Evolutionary conservation across 192 early-diverging fungal species (phyloP), one percentile per base, ranked within the genome.

Genomic region (Paraglomus occultum): DNA sequence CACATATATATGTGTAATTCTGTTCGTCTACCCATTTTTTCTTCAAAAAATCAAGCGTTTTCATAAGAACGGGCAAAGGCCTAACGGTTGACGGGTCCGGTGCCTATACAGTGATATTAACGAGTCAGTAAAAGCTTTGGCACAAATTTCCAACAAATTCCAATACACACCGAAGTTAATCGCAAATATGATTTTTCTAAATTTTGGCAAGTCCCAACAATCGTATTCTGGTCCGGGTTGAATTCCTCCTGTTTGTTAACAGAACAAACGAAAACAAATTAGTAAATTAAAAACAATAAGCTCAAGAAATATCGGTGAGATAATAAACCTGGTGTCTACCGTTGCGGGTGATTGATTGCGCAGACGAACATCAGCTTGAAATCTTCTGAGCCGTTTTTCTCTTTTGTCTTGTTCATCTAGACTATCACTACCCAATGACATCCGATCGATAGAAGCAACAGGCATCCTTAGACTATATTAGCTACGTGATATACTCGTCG

Each of bases 1-100:
- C 93, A 76, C 95, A 97, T 40, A 96, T 93, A 75, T 94, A 99
- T 9, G 92, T 87, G 74, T 99, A 99, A 73, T 99, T 92, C 57
- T 78, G 82, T 23, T 97, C 90, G 31, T 83, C 73, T 18, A 83
- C 78, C 97, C 97, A 99, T 73, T 89, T 91, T 40, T 69, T 46
- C 74, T 84, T 87, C 55, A 99, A 75, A 8, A 92, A 78, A 47
- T 91, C 88, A 9, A 97, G 77, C 1, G 97, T 88, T 58, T 91
- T 73, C 58, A 83, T 81, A 46, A 97, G 75, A 1, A 99, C 76
- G 23, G 74, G 77, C 51, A 95, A 77, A 51, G 97, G 97, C 5
- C 97, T 81, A n/a, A 99, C 95, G n/a, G 88, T 91, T 1, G 92
- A 64, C 20, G 96, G 96, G 74, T 98, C 94, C 4, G 95, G 94